Percentiles rank a stretch among this genome's conserved stretches.
phyloP scores from a whole-genome alignment of 148 eudicot genomes.

The Pouteria glomerata region DNA sequence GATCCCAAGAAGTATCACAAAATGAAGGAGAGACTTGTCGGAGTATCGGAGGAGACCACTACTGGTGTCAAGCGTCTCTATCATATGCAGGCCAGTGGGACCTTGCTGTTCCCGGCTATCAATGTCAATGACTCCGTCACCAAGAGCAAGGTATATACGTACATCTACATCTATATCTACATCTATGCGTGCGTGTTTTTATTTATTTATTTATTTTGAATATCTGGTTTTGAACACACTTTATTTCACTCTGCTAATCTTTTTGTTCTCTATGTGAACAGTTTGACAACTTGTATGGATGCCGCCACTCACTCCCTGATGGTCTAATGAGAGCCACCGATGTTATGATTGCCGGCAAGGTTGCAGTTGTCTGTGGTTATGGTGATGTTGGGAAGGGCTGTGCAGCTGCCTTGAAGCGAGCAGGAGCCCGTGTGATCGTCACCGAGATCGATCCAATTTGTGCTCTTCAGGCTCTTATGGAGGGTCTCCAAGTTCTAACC shows the following conservation, averaged over 20 bases:
- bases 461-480: slow-evolving; percentile 95
- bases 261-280: slow-evolving; percentile 15
- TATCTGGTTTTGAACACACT: background rate
- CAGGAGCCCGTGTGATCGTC: slow-evolving; percentile 87
- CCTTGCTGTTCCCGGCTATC: slow-evolving; percentile 85
- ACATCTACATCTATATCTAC: too few species aligned
- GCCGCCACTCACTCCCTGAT: slow-evolving; percentile 97
- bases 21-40: slow-evolving; percentile 77
- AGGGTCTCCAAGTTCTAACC: slow-evolving; percentile 71
- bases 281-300: slow-evolving; percentile 98
- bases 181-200: background rate
- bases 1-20: slow-evolving; percentile 83
- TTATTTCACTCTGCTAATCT: too few species aligned
- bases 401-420: slow-evolving; percentile 79
- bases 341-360: slow-evolving; percentile 96
- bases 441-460: slow-evolving; percentile 95
- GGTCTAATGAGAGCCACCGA: slow-evolving; percentile 98
- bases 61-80: slow-evolving; percentile 97
- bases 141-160: slow-evolving; percentile 78
- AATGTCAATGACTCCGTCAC: slow-evolving; percentile 96
- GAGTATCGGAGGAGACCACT: slow-evolving; percentile 97
- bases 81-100: slow-evolving; percentile 77
- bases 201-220: background rate
- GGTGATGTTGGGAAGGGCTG: slow-evolving; percentile 99
- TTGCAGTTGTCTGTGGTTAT: slow-evolving; percentile 77